Evolutionary conservation across 148 eudicot species (phyloP).

Genomic region (Spergularia marina): DNA sequence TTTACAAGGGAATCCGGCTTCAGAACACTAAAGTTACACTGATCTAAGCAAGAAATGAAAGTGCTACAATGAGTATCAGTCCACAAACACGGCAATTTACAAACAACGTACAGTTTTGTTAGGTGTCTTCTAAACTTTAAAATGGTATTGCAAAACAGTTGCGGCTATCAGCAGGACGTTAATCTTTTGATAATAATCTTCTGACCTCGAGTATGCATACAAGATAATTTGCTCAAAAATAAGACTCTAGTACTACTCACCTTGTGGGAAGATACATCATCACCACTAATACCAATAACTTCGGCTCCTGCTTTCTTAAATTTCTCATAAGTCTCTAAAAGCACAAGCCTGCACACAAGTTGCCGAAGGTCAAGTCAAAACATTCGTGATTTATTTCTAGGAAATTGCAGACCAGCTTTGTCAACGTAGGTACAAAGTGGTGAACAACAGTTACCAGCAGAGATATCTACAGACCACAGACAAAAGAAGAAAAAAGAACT

Average conservation of each 20-base stretch:
- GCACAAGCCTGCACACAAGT: slow-evolving; percentile 75
- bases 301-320: slow-evolving; percentile 99
- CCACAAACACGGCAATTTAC: not conserved
- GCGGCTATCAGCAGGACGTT: not conserved
- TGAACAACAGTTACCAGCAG: too few relatives aligned
- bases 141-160: not conserved
- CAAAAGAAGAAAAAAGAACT: too few relatives aligned
- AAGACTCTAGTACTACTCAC: slow-evolving; percentile 29
- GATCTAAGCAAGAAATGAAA: too few relatives aligned
- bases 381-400: too few relatives aligned
- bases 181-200: not conserved
- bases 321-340: slow-evolving; percentile 92
- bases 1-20: too few relatives aligned
- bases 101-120: not conserved
- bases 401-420: not conserved
- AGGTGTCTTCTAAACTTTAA: not conserved
- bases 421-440: not conserved
- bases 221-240: not conserved
- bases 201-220: not conserved
- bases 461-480: too few relatives aligned
- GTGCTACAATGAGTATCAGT: too few relatives aligned
- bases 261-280: slow-evolving; percentile 86
- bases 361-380: not conserved
- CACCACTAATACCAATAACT: slow-evolving; percentile 94
- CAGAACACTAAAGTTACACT: too few relatives aligned